phyloP scores from a whole-genome alignment of 306 rosid species.

The Rosa chinensis region DNA sequence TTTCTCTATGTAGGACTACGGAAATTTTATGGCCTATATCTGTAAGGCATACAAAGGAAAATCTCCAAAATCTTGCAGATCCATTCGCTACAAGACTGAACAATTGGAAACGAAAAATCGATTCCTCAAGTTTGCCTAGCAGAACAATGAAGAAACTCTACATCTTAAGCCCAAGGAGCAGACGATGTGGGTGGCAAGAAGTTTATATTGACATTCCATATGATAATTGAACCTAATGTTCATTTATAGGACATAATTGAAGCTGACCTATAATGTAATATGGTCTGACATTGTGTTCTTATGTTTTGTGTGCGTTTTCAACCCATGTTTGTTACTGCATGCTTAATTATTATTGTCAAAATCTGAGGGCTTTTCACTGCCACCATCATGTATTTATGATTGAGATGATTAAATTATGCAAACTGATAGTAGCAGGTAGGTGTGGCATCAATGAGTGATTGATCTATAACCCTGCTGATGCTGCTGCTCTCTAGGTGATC shows the following conservation, averaged over 20 bases:
- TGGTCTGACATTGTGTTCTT: background rate
- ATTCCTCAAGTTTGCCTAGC: constrained; percentile 40
- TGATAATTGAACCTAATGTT: background rate
- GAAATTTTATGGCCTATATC: constrained; percentile 53
- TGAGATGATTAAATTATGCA: background rate
- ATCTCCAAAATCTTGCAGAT: constrained; percentile 49
- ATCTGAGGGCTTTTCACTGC: background rate
- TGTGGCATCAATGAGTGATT: background rate
- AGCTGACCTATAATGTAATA: background rate
- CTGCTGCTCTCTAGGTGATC: background rate
- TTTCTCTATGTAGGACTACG: constrained; percentile 49
- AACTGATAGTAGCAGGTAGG: background rate
- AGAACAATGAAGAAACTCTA: constrained; percentile 32
- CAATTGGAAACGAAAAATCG: constrained; percentile 21
- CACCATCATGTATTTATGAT: constrained; percentile 4
- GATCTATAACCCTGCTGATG: background rate
- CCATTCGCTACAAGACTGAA: constrained; percentile 32
- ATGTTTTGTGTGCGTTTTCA: background rate
- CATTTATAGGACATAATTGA: background rate
- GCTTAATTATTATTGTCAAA: background rate
- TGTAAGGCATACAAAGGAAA: constrained; percentile 61
- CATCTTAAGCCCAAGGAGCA: constrained; percentile 20
- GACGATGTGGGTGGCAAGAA: constrained; percentile 12
- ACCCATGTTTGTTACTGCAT: background rate
- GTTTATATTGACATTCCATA: background rate